A percentile compares a stretch with the other conserved stretches of the same genome.
phyloP scores from a whole-genome alignment of 2,329 filamentous ascomycete species.

The Arachnomyces sp. region DNA sequence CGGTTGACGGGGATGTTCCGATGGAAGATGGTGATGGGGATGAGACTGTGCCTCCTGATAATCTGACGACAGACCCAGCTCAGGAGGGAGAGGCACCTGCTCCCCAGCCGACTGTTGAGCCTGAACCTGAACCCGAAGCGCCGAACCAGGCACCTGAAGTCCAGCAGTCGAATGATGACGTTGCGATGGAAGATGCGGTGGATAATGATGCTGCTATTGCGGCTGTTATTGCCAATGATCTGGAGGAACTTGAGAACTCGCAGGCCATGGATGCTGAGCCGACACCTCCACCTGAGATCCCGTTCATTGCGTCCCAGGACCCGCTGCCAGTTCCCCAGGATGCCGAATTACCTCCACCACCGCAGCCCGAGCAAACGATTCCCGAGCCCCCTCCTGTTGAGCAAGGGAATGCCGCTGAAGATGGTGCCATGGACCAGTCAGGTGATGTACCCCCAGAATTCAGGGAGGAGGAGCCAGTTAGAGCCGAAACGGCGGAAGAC shows the following conservation, averaged over 20 bases:
- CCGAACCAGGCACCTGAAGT: background rate
- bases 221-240: slow-evolving; percentile 23
- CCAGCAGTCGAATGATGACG: slow-evolving; percentile 4
- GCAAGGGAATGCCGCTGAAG: slow-evolving; percentile 8
- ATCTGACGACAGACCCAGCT: background rate
- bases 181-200: slow-evolving; percentile 9
- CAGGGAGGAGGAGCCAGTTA: too few species aligned
- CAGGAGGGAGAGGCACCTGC: too few species aligned
- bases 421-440: too few species aligned
- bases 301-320: too few species aligned
- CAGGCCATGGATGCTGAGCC: slow-evolving; percentile 7
- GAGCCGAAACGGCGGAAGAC: too few species aligned
- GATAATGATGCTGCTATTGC: slow-evolving; percentile 23
- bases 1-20: too few species aligned
- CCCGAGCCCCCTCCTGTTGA: background rate
- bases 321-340: too few species aligned
- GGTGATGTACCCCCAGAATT: slow-evolving; percentile 8
- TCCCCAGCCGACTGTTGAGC: too few species aligned
- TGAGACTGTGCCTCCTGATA: background rate
- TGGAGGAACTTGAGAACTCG: slow-evolving; percentile 17
- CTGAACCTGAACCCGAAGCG: slow-evolving; percentile 14
- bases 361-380: too few species aligned
- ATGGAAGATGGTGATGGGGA: background rate
- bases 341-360: too few species aligned
- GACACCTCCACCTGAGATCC: slow-evolving; percentile 6